phyloP scores from a whole-genome alignment of 768 basidiomycete genomes.

The Suillus fuscotomentosus region DNA sequence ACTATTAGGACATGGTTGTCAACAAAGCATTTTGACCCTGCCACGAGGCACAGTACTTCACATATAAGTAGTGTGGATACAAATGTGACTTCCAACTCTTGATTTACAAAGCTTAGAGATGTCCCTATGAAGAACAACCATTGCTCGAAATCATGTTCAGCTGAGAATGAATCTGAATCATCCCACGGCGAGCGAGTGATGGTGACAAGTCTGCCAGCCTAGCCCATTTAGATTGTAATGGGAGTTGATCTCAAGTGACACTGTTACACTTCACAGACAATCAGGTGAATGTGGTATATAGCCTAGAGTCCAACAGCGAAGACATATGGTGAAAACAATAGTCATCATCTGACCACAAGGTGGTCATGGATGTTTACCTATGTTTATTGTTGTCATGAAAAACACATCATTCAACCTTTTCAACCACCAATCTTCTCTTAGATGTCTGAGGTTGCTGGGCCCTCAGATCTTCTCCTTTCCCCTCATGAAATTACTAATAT shows the following conservation, averaged over 20 bases:
- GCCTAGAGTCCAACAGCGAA: not conserved
- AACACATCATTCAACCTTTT: not conserved
- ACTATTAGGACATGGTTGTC: not conserved
- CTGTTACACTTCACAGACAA: not conserved
- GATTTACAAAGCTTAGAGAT: not conserved
- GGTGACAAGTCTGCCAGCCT: not conserved
- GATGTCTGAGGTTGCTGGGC: slow-evolving; percentile 1
- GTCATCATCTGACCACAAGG: not conserved
- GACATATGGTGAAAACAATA: not conserved
- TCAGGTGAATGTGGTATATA: not conserved
- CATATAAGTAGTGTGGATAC: not conserved
- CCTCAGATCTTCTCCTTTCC: slow-evolving; percentile 18
- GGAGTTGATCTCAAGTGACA: not conserved
- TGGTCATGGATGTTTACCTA: not conserved
- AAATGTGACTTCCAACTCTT: no score
- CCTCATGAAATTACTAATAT: slow-evolving; percentile 18
- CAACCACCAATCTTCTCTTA: not conserved
- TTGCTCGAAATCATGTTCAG: not conserved
- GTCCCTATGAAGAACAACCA: not conserved
- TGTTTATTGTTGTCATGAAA: not conserved
- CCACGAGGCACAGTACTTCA: not conserved
- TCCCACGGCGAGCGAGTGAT: not conserved
- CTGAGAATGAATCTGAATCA: not conserved
- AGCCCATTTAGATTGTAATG: not conserved
- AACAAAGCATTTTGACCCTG: not conserved